Conservation (phyloP, 345 rosid species). For the Lenwebbia sp. region DNA sequence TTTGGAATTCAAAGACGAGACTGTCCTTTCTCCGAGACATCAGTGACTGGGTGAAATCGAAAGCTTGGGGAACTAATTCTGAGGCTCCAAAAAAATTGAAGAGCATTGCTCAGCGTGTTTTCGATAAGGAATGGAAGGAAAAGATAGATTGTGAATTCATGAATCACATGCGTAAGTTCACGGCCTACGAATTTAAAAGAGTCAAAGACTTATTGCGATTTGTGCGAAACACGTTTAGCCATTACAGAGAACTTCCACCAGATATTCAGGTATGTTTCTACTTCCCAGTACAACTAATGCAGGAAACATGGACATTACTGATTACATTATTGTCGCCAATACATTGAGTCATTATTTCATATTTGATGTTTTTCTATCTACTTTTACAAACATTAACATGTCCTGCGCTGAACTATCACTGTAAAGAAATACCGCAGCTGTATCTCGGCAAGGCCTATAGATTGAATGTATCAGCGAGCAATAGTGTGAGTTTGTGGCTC, state of each 20-base stretch:
- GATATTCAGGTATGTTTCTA: constrained; percentile 46
- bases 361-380: not conserved
- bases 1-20: constrained; percentile 81
- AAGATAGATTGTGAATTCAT: constrained; percentile 68
- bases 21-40: constrained; percentile 76
- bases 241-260: constrained; percentile 76
- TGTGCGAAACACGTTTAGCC: constrained; percentile 77
- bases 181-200: constrained; percentile 67
- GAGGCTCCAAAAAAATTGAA: constrained; percentile 52
- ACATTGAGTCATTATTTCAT: not conserved
- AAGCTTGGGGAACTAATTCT: constrained; percentile 45
- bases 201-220: constrained; percentile 81
- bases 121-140: constrained; percentile 81
- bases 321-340: constrained; percentile 2
- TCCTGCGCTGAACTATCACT: not conserved
- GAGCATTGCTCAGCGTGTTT: constrained; percentile 44
- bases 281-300: not conserved
- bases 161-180: constrained; percentile 54
- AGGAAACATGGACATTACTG: not conserved
- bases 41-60: constrained; percentile 79
- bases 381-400: not conserved
- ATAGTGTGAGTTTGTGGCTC: not conserved
- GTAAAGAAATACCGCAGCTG: not conserved
- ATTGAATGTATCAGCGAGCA: not conserved
- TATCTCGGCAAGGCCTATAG: not conserved